Conservation (phyloP, 441 rosid genomes). For the Erodium moschatum region DNA sequence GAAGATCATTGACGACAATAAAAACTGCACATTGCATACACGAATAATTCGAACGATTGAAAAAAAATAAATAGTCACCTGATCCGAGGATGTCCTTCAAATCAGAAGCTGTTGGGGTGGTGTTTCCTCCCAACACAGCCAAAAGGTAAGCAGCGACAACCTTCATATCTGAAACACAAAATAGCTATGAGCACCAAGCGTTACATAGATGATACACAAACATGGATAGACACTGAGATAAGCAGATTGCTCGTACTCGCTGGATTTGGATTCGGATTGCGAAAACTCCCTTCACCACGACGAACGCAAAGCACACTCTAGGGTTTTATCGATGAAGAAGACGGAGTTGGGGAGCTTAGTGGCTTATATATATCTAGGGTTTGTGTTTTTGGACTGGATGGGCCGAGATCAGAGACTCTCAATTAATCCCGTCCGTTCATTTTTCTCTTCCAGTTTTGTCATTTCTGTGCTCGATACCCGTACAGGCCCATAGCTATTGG, state of each 20-base stretch:
- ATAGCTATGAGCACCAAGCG: neutral
- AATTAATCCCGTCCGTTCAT: neutral
- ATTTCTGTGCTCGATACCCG: too few species aligned
- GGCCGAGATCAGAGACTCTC: neutral
- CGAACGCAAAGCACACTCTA: neutral
- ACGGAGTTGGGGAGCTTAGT: neutral
- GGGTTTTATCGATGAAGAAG: conserved; percentile 11
- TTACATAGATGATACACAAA: neutral
- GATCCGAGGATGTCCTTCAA: conserved; percentile 58
- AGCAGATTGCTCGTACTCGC: neutral
- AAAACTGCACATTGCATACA: neutral
- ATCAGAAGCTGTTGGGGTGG: conserved; percentile 53
- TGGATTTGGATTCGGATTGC: neutral
- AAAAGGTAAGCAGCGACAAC: conserved; percentile 62
- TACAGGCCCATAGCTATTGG: neutral
- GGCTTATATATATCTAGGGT: conserved; percentile 25
- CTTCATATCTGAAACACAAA: conserved; percentile 37
- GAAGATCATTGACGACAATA: neutral
- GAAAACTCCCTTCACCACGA: neutral
- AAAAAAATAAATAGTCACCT: conserved; percentile 28
- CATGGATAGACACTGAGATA: neutral
- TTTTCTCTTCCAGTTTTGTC: too few species aligned
- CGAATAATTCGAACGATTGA: neutral
- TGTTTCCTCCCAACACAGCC: conserved; percentile 76
- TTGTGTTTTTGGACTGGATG: neutral